Percentiles rank a stretch among this genome's conserved stretches.
phyloP scores from a whole-genome alignment of 2,329 filamentous ascomycete species.

The Aspergillus pseudotamarii region DNA sequence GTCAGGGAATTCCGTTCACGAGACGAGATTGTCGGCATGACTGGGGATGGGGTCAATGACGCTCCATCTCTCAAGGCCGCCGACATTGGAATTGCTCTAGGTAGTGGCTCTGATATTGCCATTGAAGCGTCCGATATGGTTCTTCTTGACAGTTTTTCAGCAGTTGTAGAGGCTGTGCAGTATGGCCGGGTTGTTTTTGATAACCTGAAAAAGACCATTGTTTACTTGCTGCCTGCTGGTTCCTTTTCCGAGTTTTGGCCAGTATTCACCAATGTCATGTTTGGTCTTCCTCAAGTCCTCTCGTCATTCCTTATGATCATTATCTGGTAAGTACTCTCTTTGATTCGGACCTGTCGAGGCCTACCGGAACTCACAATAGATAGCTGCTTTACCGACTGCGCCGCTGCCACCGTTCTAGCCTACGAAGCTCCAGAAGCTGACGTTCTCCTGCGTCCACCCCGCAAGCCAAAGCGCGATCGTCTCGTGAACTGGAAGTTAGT shows the following conservation, averaged over 20 bases:
- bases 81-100: constrained; percentile 63
- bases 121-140: constrained; percentile 67
- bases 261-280: constrained; percentile 71
- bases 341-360: accelerated
- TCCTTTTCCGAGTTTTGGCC: constrained; percentile 78
- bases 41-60: constrained; percentile 53
- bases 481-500: constrained; percentile 75
- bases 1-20: constrained; percentile 72
- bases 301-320: constrained; percentile 74
- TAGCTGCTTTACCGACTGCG: constrained; percentile 74
- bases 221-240: constrained; percentile 74
- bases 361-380: not conserved
- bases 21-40: constrained; percentile 60
- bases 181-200: constrained; percentile 75
- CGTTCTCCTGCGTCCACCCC: constrained; percentile 68
- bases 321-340: constrained; percentile 52
- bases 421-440: constrained; percentile 79
- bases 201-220: constrained; percentile 75
- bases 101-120: constrained; percentile 61
- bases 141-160: constrained; percentile 69
- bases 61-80: constrained; percentile 60
- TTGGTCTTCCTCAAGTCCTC: constrained; percentile 73
- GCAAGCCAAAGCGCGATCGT: constrained; percentile 68
- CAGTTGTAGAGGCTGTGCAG: constrained; percentile 71
- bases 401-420: constrained; percentile 71